Evolutionary conservation across 2,329 filamentous ascomycete genomes (phyloP).

Genomic region (Colletotrichum camelliae): DNA sequence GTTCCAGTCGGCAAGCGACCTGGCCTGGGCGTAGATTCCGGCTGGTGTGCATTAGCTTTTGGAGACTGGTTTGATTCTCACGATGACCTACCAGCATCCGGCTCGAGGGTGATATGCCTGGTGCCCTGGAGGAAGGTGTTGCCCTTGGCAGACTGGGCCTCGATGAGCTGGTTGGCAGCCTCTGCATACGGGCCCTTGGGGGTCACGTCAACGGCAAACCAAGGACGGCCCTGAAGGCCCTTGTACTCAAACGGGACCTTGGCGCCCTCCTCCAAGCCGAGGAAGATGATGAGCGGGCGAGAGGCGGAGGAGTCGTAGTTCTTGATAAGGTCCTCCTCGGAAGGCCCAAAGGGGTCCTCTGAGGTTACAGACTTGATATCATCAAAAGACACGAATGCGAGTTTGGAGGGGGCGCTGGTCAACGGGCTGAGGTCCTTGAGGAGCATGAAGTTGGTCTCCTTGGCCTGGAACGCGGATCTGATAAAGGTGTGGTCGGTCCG

Average conservation of each 20-base stretch:
- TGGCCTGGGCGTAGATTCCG: conserved; percentile 87
- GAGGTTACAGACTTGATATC: conserved; percentile 77
- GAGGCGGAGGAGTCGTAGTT: conserved; percentile 75
- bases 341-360: conserved; percentile 69
- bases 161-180: conserved; percentile 57
- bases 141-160: conserved; percentile 56
- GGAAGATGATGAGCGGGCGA: conserved; percentile 77
- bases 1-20: conserved; percentile 94
- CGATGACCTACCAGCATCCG: conserved; percentile 60
- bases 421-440: conserved; percentile 82
- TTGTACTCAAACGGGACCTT: conserved; percentile 62
- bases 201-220: conserved; percentile 90
- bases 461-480: conserved; percentile 68
- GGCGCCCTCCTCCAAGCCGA: conserved; percentile 76
- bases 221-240: conserved; percentile 79
- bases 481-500: conserved; percentile 75
- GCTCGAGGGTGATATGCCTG: conserved; percentile 63
- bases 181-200: conserved; percentile 69
- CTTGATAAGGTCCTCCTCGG: conserved; percentile 76
- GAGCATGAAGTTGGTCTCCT: conserved; percentile 74
- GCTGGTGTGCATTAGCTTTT: conserved; percentile 54
- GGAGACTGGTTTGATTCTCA: too few relatives aligned
- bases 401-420: conserved; percentile 48
- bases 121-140: conserved; percentile 71
- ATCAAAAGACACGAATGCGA: conserved; percentile 72